A percentile compares a stretch with the other conserved stretches of the same genome.
Evolutionary conservation across 1,139 yeast genomes (phyloP).

Genomic region (Candida buenavistaensis): DNA sequence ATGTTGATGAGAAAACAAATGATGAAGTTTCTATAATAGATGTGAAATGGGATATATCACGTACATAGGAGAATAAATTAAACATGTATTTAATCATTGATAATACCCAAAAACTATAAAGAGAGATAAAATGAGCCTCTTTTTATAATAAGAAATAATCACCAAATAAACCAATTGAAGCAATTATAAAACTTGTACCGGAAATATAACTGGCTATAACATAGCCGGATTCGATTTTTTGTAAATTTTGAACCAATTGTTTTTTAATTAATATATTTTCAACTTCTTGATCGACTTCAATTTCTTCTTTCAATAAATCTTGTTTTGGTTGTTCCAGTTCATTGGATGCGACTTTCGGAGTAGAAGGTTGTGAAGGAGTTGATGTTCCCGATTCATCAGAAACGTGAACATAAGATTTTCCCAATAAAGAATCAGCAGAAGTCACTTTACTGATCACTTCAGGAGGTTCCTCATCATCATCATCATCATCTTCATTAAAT

Average conservation of each 20-base stretch:
- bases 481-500: conserved; percentile 2
- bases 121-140: too few species aligned
- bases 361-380: conserved; percentile 15
- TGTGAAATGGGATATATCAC: conserved; percentile 48
- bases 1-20: conserved; percentile 84
- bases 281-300: conserved; percentile 42
- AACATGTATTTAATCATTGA: too few species aligned
- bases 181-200: conserved; percentile 42
- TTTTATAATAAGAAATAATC: too few species aligned
- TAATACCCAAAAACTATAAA: too few species aligned
- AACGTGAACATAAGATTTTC: conserved; percentile 51
- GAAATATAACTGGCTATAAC: conserved; percentile 37
- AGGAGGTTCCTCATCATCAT: conserved; percentile 14
- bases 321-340: conserved; percentile 11
- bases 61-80: conserved; percentile 7
- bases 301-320: conserved; percentile 17
- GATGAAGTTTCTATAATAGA: conserved; percentile 83
- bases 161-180: conserved; percentile 51
- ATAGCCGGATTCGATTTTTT: conserved; percentile 31
- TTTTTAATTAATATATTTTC: conserved; percentile 42
- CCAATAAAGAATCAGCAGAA: conserved; percentile 38
- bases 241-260: conserved; percentile 34
- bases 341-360: conserved; percentile 12
- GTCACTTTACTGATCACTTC: conserved; percentile 10
- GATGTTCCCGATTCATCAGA: conserved; percentile 40